Base-by-base conservation (phyloP, 257 asterid species). In the Penstemon davidsonii region DNA sequence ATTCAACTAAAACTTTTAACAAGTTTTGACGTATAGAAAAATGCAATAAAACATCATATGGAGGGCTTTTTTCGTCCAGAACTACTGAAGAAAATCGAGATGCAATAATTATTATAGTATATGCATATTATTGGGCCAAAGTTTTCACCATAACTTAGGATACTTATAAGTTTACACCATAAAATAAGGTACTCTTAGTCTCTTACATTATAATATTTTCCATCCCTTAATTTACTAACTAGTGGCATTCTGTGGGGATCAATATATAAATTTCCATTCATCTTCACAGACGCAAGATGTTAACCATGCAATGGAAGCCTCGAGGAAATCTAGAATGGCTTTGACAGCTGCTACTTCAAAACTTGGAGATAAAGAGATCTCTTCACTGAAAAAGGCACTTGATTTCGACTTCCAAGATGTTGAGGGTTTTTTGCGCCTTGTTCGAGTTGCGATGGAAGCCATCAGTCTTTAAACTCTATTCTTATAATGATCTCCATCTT, bases 371-470 rank as follows among this genome's bases (percentile, higher is more conserved):
- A 74, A 69, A 72, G 96, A 88, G 76, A 80, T 86, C 54, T 62
- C 82, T 67, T 78, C 89, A 43, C 85, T 94, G 44, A 88, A 81
- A 78, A 83, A 73, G 81, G 97, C 96, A 39, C 91, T 94, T 63
- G 99, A 94, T 87, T 94, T 82, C 80, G 84, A 85, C 80, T 94
- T 91, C 82, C 93, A 88, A 66, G 99, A 94, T 77, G 82, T 94
- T 33, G 96, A 87, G 60, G 83, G 85, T 71, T 87, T 94, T 60
- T 80, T 94, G 76, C 96, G 82, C 66, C 87, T 91, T 59, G 91
- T 94, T n/a, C 92, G 97, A 68, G 71, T 94, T 42, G 96, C 99
- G 41, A 81, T 87, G 89, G 96, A 94, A 56, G 89, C 83, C 72
- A 74, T 91, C 72, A 78, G 70, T 76, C 88, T 84, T 65, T 90